A percentile compares a stretch with the other conserved stretches of the same genome.
These are phyloP conservation scores for Cladosporium sp. DNA, from an alignment of 2,329 filamentous ascomycete genomes.

Conservation along the genomic window DNA sequence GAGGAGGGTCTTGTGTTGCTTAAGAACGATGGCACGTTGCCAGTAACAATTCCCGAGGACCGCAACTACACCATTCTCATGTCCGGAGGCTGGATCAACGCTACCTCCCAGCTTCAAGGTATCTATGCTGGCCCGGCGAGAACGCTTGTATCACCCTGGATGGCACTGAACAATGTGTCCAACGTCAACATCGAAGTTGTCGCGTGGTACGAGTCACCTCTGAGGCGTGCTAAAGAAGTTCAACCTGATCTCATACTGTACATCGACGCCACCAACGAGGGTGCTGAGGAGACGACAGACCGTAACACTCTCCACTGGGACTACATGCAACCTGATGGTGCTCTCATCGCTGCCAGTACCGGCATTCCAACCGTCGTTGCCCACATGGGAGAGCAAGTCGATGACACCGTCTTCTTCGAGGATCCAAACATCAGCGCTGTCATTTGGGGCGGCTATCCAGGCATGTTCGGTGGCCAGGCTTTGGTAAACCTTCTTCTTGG, in stretches of 20 bases:
- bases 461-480: slow-evolving; percentile 46
- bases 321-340: slow-evolving; percentile 8
- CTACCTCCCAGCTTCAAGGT: slow-evolving; percentile 40
- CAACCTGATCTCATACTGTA: slow-evolving; percentile 2
- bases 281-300: slow-evolving; percentile 8
- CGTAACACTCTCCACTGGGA: slow-evolving; percentile 12
- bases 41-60: slow-evolving; percentile 30
- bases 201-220: slow-evolving; percentile 7
- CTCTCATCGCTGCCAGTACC: slow-evolving; percentile 26
- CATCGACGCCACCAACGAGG: slow-evolving; percentile 5
- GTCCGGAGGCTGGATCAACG: slow-evolving; percentile 11
- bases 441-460: slow-evolving; percentile 47
- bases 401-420: slow-evolving; percentile 40
- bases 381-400: slow-evolving; percentile 42
- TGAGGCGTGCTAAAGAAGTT: slow-evolving; percentile 5
- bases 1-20: slow-evolving; percentile 47
- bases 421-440: slow-evolving; percentile 44
- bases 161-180: slow-evolving; percentile 7
- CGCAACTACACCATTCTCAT: slow-evolving; percentile 15
- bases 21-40: slow-evolving; percentile 51
- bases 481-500: slow-evolving; percentile 45
- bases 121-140: slow-evolving; percentile 46
- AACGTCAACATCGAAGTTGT: slow-evolving; percentile 8
- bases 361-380: slow-evolving; percentile 44
- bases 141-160: slow-evolving; percentile 4